Base-by-base conservation (phyloP, 2,329 filamentous ascomycete species). In the Atkinsonella hypoxylon region DNA sequence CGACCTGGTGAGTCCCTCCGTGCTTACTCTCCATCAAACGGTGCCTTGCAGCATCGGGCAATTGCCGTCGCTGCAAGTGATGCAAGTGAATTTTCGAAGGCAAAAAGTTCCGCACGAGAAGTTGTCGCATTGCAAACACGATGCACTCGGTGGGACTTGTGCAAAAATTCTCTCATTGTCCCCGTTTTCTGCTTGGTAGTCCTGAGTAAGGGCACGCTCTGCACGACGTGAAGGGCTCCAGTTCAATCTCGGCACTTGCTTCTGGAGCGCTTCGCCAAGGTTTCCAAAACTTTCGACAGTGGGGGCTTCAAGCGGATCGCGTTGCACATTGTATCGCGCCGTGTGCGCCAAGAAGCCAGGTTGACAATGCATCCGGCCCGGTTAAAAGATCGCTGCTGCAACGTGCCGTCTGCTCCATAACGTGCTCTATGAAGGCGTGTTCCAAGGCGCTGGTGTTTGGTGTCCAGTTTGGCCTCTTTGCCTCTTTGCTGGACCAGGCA, bases 281-380 rank as follows among this genome's bases (percentile, higher is more conserved):
- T 31, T 42, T 48, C 50, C 22, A 48, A 18, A 51, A 48, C 30
- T 22, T 48, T 45, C 50, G 44, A 41, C 36, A 34, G 49, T 44
- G 40, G 50, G 38, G 32, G 22, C 4, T 39, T 18, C 10, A 9
- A 18, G 31, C 18, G 45, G 32, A 34, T 41, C 26, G 36, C 36
- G 31, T 45, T 42, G 13, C 41, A 45, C n/a, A 36, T 20, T 50
- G 43, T 17, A 44, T n/a, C 9, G 18, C 36, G 32, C 32, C 45
- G 22, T 38, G 32, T 20, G 15, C 12, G 20, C 45, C 17, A 13
- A 18, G 34, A 10, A 17, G 15, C 15, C 20, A 30, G 12, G 22
- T 13, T 45, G 26, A 2, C 36, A n/a, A 31, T 31, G 34, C 34
- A 26, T 48, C 46, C n/a, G 34, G 36, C 36, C 46, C 44, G 30